Evolutionary conservation across 805 yeast species (phyloP).

Genomic region (Monosporozyma unispora): DNA sequence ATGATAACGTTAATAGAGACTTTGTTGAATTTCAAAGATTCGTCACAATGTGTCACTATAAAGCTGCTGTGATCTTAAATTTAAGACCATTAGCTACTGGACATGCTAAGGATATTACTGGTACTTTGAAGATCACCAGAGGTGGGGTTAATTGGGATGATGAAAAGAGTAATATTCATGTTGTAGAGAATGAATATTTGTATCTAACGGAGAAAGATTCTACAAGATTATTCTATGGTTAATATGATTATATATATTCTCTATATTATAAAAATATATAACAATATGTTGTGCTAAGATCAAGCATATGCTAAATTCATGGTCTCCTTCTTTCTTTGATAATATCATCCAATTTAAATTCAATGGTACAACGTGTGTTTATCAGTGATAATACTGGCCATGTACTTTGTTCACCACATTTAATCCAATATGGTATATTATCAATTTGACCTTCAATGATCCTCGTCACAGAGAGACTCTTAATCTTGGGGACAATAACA

Average conservation of each 20-base stretch:
- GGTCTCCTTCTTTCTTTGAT: constrained; percentile 33
- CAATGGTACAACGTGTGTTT: constrained; percentile 83
- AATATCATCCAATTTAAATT: constrained; percentile 74
- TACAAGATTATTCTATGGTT: constrained; percentile 35
- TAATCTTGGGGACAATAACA: constrained; percentile 80
- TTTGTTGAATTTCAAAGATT: constrained; percentile 23
- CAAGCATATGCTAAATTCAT: background rate
- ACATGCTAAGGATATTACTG: constrained; percentile 74
- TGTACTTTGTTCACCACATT: constrained; percentile 82
- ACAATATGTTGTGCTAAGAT: background rate
- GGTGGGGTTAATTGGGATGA: constrained; percentile 39
- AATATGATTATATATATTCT: constrained; percentile 2
- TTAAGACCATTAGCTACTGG: constrained; percentile 70
- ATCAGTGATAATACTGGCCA: constrained; percentile 86
- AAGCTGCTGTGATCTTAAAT: constrained; percentile 31
- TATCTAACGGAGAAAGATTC: constrained; percentile 50
- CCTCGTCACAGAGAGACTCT: constrained; percentile 62
- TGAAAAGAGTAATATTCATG: constrained; percentile 17
- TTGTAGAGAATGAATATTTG: constrained; percentile 54
- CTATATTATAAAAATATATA: background rate
- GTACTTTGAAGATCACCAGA: constrained; percentile 48
- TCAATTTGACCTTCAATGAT: constrained; percentile 71
- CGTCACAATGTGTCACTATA: constrained; percentile 15
- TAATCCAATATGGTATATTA: constrained; percentile 81
- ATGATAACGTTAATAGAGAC: constrained; percentile 6